Conservation (phyloP, 129 eudicot genomes). For the Glebionis coronaria region DNA sequence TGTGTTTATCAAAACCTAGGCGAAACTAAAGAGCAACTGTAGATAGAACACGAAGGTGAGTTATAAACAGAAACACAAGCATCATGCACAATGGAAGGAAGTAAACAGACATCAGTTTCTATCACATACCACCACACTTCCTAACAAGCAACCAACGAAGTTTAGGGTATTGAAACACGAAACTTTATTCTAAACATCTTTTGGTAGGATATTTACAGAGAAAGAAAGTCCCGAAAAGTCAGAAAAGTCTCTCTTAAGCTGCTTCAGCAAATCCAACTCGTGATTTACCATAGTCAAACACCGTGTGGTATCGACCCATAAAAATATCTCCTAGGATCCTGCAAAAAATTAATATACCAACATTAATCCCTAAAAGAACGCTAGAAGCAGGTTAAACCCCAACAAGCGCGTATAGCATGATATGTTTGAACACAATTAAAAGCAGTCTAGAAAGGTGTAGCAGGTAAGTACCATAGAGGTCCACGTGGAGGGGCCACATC, state of each 20-base stretch:
- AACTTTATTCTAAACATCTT: slow-evolving; percentile 15
- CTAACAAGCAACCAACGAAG: slow-evolving; percentile 12
- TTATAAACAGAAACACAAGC: background rate
- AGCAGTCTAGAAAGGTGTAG: background rate
- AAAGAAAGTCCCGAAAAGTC: background rate
- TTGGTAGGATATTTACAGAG: slow-evolving; percentile 26
- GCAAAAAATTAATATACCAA: slow-evolving; percentile 15
- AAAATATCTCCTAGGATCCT: slow-evolving; percentile 98
- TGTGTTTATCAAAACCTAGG: too few species aligned
- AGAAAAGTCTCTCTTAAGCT: slow-evolving; percentile 45
- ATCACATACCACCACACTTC: slow-evolving; percentile 16
- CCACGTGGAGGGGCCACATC: slow-evolving; percentile 98
- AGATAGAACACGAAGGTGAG: too few species aligned
- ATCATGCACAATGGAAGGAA: background rate
- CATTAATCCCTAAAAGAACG: background rate
- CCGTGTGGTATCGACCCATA: slow-evolving; percentile 89
- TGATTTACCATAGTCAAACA: slow-evolving; percentile 71
- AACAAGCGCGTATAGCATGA: background rate
- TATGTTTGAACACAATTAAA: background rate
- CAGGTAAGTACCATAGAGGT: slow-evolving; percentile 70
- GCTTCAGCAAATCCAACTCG: slow-evolving; percentile 96
- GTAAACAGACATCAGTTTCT: slow-evolving; percentile 17
- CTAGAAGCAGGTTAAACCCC: background rate
- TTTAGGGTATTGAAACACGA: background rate
- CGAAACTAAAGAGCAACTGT: too few species aligned